Conservation (phyloP, 257 asterid genomes). For the Solanum corneliomulleri region DNA sequence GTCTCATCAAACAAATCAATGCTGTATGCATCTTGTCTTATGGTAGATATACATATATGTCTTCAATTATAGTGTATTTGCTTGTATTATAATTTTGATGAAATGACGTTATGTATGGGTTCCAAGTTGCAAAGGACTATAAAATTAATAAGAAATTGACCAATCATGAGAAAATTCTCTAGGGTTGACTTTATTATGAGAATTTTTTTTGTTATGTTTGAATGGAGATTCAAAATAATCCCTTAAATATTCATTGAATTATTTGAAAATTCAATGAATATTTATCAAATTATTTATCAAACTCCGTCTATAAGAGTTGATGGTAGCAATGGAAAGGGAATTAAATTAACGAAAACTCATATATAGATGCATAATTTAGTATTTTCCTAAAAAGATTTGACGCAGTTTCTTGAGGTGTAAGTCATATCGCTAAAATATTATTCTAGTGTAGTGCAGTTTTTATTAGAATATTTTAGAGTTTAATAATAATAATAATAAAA, state of each 20-base stretch:
- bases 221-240: not conserved
- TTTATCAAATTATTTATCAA: not conserved
- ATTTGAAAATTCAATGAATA: not conserved
- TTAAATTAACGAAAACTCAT: not conserved
- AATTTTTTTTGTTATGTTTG: not conserved
- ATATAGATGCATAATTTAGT: not conserved
- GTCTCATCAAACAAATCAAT: not conserved
- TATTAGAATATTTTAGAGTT: not conserved
- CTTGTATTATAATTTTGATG: not conserved
- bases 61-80: not conserved
- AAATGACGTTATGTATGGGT: not conserved
- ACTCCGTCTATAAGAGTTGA: not conserved
- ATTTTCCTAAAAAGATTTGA: not conserved
- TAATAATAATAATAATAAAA: too few relatives aligned
- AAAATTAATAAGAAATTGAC: not conserved
- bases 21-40: not conserved
- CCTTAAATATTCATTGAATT: not conserved
- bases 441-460: not conserved
- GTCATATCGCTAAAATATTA: too few relatives aligned
- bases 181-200: not conserved
- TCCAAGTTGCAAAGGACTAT: not conserved
- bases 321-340: not conserved
- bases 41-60: not conserved
- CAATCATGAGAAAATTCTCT: not conserved
- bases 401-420: too few relatives aligned